These are phyloP conservation scores for Ascochyta koolunga DNA, from an alignment of 2,329 filamentous ascomycete species.

Conservation along the genomic window DNA sequence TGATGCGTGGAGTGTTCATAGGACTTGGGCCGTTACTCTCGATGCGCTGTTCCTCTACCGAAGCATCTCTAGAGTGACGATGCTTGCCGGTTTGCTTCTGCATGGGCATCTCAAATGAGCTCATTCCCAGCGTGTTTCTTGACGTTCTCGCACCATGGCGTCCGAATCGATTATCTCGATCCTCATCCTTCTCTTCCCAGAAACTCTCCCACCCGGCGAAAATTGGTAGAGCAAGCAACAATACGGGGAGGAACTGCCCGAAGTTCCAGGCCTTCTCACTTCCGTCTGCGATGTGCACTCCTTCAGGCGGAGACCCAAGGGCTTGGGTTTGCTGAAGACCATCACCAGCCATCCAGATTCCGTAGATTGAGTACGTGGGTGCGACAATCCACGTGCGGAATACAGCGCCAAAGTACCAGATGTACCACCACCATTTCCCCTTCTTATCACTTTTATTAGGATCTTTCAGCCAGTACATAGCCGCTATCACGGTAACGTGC, in stretches of 20 bases:
- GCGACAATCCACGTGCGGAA: constrained; percentile 42
- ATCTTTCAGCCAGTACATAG: constrained; percentile 37
- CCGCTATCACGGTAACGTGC: constrained; percentile 36
- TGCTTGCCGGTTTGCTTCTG: constrained; percentile 1
- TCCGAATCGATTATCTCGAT: constrained; percentile 30
- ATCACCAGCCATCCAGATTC: constrained; percentile 32
- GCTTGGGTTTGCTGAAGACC: constrained; percentile 34
- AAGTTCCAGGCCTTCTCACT: constrained; percentile 39
- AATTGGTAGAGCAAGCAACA: constrained; percentile 38
- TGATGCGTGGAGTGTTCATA: background rate
- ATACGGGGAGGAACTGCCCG: constrained; percentile 38
- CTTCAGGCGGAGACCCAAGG: constrained; percentile 24
- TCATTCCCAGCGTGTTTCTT: constrained; percentile 7
- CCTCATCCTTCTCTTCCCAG: constrained; percentile 36
- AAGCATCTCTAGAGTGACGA: constrained; percentile 18
- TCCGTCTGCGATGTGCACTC: constrained; percentile 25
- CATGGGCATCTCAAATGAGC: constrained; percentile 2
- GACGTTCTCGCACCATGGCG: constrained; percentile 11
- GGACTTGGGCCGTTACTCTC: constrained; percentile 18
- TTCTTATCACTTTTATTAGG: constrained; percentile 13
- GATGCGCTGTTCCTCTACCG: constrained; percentile 21
- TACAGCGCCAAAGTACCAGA: constrained; percentile 31
- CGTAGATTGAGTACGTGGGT: constrained; percentile 38
- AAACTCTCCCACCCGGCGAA: constrained; percentile 43
- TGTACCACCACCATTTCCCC: constrained; percentile 25